Evolutionary conservation across 208 protist genomes (phyloP), one percentile per base, ranked within the genome.

Genomic region (Leishmania gerbilli): DNA sequence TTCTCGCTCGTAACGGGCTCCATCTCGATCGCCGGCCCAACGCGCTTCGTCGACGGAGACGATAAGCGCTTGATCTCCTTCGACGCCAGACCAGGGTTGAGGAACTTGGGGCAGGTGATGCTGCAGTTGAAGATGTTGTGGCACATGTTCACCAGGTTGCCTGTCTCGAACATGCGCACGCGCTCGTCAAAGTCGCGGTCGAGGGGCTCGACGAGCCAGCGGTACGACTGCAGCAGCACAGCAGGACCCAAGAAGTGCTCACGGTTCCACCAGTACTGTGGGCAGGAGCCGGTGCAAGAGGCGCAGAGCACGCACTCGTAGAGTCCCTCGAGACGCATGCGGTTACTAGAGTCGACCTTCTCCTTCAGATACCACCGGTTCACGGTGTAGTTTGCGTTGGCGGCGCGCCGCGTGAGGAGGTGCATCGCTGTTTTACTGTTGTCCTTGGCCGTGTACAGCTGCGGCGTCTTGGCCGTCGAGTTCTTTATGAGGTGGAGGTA

Each of bases 91-190:
- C 88, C 95, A 27, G 95, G 95, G 82, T 97, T 98, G 56, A 98
- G 91, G 87, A 95, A 96, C 89, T 98, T 98, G 71, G 95, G 95
- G 83, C 95, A 98, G 19, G 93, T 96, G 76, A 96, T 89, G 79
- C 80, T 92, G 90, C 95, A 98, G 84, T 98, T 98, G 85, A 97
- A 96, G 78, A 98, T 97, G 83, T 96, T 98, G 83, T 98, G 95
- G 86, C 95, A 98, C 88, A 97, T 95, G 87, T 96, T 96, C 82
- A 97, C 88, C 17, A 93, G 87, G 37, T 86, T 87, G 79, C 93
- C 92, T 76, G 95, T 92, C 87, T 98, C 93, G 82, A 96, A 95
- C 88, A 95, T 92, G 77, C 91, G 89, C 74, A 98, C 87, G 42
- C 95, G 90, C 77, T 89, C 89, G 78, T 97, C 92, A 51, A 96